phyloP scores from a whole-genome alignment of 441 rosid genomes.

The Kokia cookei region DNA sequence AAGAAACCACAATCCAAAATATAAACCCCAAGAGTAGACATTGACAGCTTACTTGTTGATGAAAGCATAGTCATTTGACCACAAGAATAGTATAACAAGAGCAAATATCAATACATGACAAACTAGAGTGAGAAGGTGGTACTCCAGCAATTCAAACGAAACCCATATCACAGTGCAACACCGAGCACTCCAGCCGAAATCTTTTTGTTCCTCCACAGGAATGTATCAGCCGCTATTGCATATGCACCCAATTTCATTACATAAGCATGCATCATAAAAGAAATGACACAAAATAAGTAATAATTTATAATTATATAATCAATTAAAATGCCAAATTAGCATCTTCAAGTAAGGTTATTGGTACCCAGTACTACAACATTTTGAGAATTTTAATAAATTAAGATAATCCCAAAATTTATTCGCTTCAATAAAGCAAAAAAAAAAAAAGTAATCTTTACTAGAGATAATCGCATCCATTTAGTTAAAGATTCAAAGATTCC shows the following conservation, averaged over 20 bases:
- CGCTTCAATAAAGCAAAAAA: background rate
- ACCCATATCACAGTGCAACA: constrained; percentile 63
- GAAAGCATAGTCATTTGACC: constrained; percentile 67
- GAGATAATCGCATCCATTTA: background rate
- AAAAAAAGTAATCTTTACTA: background rate
- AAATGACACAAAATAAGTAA: background rate
- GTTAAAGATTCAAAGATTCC: no score
- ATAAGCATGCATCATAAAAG: background rate
- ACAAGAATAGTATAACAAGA: constrained; percentile 64
- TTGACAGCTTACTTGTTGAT: constrained; percentile 64
- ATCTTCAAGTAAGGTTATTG: background rate
- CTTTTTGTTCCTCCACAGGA: constrained; percentile 92
- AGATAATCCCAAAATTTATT: background rate
- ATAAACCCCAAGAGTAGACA: background rate
- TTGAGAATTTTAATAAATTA: background rate
- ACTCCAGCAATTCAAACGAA: constrained; percentile 66
- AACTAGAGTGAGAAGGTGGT: constrained; percentile 62
- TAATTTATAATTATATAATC: background rate
- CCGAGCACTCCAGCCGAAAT: constrained; percentile 65
- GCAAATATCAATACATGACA: constrained; percentile 56
- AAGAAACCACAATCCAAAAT: background rate
- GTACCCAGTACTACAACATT: background rate
- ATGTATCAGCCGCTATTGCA: constrained; percentile 67
- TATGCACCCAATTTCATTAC: background rate
- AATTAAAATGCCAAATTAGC: background rate